These are phyloP conservation scores for Musa itinerans DNA, from an alignment of 176 grass and related monocot genomes.

Conservation along the genomic window DNA sequence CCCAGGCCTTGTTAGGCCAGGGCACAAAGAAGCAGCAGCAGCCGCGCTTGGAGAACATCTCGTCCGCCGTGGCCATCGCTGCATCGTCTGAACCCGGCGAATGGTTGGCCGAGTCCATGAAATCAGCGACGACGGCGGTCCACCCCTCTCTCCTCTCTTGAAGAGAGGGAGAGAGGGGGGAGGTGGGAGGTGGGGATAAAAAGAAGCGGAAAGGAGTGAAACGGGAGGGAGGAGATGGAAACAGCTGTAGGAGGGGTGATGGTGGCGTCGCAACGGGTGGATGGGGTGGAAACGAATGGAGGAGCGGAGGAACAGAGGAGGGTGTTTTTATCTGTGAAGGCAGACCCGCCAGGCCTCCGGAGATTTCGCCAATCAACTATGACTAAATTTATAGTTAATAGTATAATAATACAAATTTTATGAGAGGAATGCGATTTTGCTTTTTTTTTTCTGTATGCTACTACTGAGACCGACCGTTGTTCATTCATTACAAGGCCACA, in stretches of 20 bases:
- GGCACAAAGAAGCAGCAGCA: conserved; percentile 14
- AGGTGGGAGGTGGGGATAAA: background rate
- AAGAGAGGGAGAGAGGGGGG: background rate
- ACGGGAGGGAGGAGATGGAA: background rate
- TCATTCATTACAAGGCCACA: too few relatives aligned
- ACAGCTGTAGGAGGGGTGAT: background rate
- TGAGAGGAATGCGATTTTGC: too few relatives aligned
- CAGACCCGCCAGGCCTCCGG: too few relatives aligned
- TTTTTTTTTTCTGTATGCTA: too few relatives aligned
- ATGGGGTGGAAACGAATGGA: too few relatives aligned
- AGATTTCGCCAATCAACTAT: too few relatives aligned
- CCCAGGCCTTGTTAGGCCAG: background rate
- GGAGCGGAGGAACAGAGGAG: too few relatives aligned
- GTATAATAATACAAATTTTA: too few relatives aligned
- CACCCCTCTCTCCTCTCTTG: background rate
- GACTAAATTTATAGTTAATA: too few relatives aligned
- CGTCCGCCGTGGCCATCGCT: background rate
- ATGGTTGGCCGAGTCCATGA: background rate
- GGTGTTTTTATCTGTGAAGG: too few relatives aligned
- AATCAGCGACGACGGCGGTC: background rate
- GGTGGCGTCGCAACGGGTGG: background rate
- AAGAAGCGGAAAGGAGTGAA: too few relatives aligned
- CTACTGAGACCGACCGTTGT: too few relatives aligned
- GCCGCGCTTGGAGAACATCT: background rate
- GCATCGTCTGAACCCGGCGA: background rate